Conservation (phyloP, 345 rosid species). For the Punica granatum region DNA sequence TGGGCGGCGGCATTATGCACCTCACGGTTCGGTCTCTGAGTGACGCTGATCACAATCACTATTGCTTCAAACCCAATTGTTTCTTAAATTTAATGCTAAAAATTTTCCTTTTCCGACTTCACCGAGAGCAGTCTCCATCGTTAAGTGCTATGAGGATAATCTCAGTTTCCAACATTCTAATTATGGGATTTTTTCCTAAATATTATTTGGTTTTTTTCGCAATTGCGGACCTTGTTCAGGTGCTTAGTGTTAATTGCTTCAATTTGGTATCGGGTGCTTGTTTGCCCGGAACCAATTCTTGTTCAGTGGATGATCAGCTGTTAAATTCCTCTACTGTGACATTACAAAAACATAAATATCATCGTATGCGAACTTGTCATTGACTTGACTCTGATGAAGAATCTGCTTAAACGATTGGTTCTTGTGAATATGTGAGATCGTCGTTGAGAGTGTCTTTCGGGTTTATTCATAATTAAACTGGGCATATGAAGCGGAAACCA, state of each 20-base stretch:
- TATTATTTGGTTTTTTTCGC: background rate
- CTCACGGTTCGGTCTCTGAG: slow-evolving; percentile 44
- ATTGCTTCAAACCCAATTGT: background rate
- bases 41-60: background rate
- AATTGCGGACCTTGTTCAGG: background rate
- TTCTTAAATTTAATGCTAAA: background rate
- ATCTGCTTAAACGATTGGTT: background rate
- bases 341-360: background rate
- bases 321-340: background rate
- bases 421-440: background rate
- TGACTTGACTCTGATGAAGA: background rate
- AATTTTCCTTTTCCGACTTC: background rate
- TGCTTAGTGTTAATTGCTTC: background rate
- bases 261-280: background rate
- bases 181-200: background rate
- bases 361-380: background rate
- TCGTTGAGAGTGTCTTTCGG: background rate
- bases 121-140: background rate
- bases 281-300: background rate
- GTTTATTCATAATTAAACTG: background rate
- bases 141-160: background rate
- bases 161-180: background rate
- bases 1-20: slow-evolving; percentile 84
- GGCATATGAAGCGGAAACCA: background rate
- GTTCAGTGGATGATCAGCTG: background rate